Base-by-base conservation (phyloP, 768 basidiomycete genomes). In the Trametes maxima region DNA sequence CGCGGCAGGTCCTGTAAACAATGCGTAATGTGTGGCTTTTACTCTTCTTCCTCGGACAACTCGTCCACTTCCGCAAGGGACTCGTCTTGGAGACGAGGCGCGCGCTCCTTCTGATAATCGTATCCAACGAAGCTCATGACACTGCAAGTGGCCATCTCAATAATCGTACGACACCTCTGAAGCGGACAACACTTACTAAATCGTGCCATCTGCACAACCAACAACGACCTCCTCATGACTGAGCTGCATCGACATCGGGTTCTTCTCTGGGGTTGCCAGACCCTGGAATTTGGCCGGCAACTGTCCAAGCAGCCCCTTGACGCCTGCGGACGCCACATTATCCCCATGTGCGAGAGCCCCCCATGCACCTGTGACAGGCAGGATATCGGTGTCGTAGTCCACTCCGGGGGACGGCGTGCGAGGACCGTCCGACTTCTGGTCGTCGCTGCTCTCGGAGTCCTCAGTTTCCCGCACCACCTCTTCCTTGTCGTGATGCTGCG, bases 161-260 rank as follows among this genome's bases (percentile, higher is more conserved):
- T 21, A 4, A 35, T 19, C 24, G 19, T 2, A n/a, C 7, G 46
- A n/a, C 5, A 5, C 3, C 17, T 19, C 4, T n/a, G 28, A 10
- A 25, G 0, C 28, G 21, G 13, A 39, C 39, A 54, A n/a, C 14
- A 79, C 91, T 76, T 64, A 94, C 92, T 94, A 94, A 67, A 94
- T 94, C 3, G 90, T 92, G 14, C 92, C 92, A 73, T 94, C 92
- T 25, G 91, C 91, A 78, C 92, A 94, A 0, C 92, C 92, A 28
- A 95, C 90, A 17, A 94, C 92, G 0, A 95, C 89, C 70, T 94
- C 92, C 69, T 95, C 93, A 66, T 94, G 90, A 66, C 89, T 93
- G 67, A 95, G 73, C 65, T 92, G 92, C 87, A 96, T 90, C 63
- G 90, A 90, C 94, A 94, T 94, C 8, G 94, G 94, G 67, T 95